These are phyloP conservation scores for Saussurea involucrata DNA, from an alignment of 129 eudicot genomes.

Conservation along the genomic window DNA sequence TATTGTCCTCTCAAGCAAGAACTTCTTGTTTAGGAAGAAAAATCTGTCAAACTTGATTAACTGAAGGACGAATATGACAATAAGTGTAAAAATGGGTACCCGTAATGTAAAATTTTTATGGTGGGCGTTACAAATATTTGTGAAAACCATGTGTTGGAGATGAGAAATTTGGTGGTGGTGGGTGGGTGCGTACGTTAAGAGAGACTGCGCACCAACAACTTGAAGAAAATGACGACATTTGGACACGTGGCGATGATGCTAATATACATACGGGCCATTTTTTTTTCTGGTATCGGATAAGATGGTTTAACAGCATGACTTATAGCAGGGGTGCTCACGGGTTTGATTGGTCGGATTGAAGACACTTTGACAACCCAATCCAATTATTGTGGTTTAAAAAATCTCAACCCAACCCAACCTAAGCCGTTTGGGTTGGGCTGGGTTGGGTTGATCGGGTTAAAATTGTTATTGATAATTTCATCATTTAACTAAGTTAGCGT, in stretches of 20 bases:
- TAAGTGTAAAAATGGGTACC: constrained; percentile 7
- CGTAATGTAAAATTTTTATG: neutral
- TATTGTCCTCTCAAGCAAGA: neutral
- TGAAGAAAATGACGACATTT: constrained; percentile 24
- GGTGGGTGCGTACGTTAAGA: constrained; percentile 23
- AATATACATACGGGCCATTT: too few relatives aligned
- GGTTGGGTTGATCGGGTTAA: too few relatives aligned
- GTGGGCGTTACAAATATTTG: constrained; percentile 5
- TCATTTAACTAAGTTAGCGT: too few relatives aligned
- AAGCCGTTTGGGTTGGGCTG: too few relatives aligned
- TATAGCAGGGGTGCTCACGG: too few relatives aligned
- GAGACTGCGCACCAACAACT: constrained; percentile 31
- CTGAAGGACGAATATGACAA: neutral
- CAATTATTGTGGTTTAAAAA: too few relatives aligned
- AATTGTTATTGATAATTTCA: too few relatives aligned
- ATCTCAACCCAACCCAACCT: too few relatives aligned
- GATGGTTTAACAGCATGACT: neutral
- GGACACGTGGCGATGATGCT: constrained; percentile 24
- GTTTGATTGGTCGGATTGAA: too few relatives aligned
- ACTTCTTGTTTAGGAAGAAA: neutral
- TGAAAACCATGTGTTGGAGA: constrained; percentile 4
- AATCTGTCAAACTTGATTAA: neutral
- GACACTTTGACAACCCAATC: too few relatives aligned
- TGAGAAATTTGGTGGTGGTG: constrained; percentile 19
- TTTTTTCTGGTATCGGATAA: neutral